Base-by-base conservation (phyloP, 2,329 filamentous ascomycete genomes). In the Fulvia fulva region DNA sequence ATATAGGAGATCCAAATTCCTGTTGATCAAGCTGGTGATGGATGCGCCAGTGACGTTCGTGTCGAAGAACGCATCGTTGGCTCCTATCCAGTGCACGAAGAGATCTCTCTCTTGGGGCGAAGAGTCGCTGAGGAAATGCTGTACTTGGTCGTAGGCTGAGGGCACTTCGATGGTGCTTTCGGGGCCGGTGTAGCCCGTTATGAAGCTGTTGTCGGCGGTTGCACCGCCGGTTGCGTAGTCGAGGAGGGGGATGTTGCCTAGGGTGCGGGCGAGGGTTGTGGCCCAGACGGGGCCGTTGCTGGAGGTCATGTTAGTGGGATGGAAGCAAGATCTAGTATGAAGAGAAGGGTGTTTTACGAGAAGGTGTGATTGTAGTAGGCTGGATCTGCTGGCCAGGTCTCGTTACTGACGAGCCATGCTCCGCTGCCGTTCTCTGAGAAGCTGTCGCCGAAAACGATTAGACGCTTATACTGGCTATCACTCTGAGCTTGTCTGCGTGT, bases 371-470 rank as follows among this genome's bases (percentile, higher is more conserved):
- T 54, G 44, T 41, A 58, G 37, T 58, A 58, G 22, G 51, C 45
- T 22, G 56, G 50, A 58, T 58, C 56, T 8, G 51, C 56, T 21
- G 56, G 51, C 56, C 56, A 54, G 0, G 43, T 51, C 16, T 21
- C n/a, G 14, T 54, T 54, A 51, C 56, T 54, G 14, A 49, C 44
- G 22, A 58, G 16, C 45, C 56, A 54, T 11, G 56, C 41, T 30
- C 56, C 56, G 19, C 41, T 41, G n/a, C 56, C 51, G 14, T 58
- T 47, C 14, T 58, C 51, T 28, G 51, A 50, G 51, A 50, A 54
- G 25, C 56, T 58, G 50, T 58, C 56, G n/a, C 56, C 56, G 32
- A 54, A 58, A 14, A 58, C 56, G 30, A 58, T 54, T 26, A 58
- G n/a, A 21, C 56, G 41, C 19, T 34, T 45, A 44, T 58, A 54